Conservation (phyloP, 306 rosid genomes). For the barrel medic (Medicago truncatula) region DNA sequence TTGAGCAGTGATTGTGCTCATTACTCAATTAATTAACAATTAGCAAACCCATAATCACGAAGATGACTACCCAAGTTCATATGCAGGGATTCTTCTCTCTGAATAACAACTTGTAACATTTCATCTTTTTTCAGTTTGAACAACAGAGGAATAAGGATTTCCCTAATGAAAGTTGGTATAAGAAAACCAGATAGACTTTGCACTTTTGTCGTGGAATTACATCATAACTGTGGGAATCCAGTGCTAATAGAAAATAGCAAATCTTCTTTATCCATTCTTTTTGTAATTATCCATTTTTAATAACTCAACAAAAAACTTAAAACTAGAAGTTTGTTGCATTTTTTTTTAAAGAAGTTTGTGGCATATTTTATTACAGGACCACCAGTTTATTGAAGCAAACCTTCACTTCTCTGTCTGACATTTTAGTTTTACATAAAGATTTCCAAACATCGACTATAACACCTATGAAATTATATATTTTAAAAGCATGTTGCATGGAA, state of each 20-base stretch:
- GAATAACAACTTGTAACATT: conserved; percentile 6
- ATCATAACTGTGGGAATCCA: neutral
- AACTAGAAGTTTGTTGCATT: conserved; percentile 29
- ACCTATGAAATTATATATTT: conserved; percentile 27
- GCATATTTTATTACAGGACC: conserved; percentile 29
- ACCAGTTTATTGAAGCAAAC: conserved; percentile 26
- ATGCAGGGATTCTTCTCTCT: conserved; percentile 10
- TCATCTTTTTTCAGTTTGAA: conserved; percentile 20
- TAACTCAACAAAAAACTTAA: neutral
- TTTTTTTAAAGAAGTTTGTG: conserved; percentile 5
- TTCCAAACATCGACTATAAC: neutral
- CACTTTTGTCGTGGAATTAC: conserved; percentile 25
- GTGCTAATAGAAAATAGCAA: neutral
- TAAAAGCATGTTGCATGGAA: neutral
- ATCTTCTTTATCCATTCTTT: conserved; percentile 28
- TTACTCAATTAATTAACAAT: conserved; percentile 36
- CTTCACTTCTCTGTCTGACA: conserved; percentile 27
- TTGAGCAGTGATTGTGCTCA: neutral
- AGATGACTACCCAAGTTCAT: conserved; percentile 6
- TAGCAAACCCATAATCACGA: neutral
- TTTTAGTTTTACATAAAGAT: conserved; percentile 23
- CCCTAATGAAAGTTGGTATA: neutral
- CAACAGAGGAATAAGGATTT: conserved; percentile 29
- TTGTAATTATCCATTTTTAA: conserved; percentile 23
- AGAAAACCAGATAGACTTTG: conserved; percentile 26